Evolutionary conservation across 306 rosid species (phyloP).

Genomic region (Fragaria vesca): DNA sequence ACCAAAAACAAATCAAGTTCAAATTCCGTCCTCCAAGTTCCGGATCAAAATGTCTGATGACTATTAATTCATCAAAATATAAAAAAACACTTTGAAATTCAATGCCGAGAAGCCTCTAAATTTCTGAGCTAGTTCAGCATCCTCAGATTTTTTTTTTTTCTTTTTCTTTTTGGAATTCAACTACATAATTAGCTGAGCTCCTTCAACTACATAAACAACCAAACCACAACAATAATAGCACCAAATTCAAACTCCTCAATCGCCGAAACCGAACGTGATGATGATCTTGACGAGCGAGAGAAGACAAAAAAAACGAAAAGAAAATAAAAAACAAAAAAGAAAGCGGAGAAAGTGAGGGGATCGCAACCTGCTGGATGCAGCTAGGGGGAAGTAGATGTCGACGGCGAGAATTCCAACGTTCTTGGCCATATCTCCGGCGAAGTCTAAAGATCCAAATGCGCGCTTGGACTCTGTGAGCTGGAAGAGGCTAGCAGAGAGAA

Average conservation of each 20-base stretch:
- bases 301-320: background rate
- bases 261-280: background rate
- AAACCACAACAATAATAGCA: too few species aligned
- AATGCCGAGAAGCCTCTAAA: background rate
- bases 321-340: background rate
- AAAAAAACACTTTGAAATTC: background rate
- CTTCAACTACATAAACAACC: background rate
- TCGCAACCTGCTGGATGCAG: conserved; percentile 75
- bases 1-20: background rate
- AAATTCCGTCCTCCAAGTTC: background rate
- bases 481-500: background rate
- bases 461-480: conserved; percentile 6
- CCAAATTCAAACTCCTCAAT: background rate
- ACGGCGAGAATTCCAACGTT: conserved; percentile 92
- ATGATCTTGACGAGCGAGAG: background rate
- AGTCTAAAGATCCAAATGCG: background rate
- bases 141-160: background rate
- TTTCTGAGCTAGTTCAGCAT: background rate
- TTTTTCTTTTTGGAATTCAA: background rate
- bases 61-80: background rate
- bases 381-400: conserved; percentile 93
- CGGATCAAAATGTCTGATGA: conserved; percentile 14
- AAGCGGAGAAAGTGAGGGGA: conserved; percentile 16
- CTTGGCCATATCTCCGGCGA: conserved; percentile 55
- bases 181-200: conserved; percentile 3